Evolutionary conservation across 2,329 filamentous ascomycete species (phyloP), one percentile per base, ranked within the genome.

Genomic region (Colletotrichum ledebouriae): DNA sequence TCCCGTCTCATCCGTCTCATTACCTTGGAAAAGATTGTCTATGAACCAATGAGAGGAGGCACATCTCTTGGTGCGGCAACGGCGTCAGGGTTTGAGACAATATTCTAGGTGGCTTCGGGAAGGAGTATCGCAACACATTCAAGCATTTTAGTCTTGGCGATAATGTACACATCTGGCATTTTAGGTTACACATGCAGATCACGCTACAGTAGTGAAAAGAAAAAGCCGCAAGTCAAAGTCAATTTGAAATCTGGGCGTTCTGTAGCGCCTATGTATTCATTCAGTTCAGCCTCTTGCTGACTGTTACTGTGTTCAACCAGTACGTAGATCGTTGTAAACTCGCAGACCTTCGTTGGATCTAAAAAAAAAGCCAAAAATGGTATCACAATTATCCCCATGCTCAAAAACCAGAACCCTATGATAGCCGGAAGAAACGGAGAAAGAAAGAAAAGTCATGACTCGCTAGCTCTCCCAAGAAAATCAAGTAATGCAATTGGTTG

Each of bases 361-460:
- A 46, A 17, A 17, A 17, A 17, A 17, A 17, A 17, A 17, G 17
- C 17, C 59, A 66, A 10, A 29, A 7, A 34, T 63, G 65, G 59
- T 71, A 53, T 65, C 60, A 62, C 41, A 69, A 49, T 58, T 55
- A 53, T 59, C 37, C 59, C 47, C 25, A 37, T 11, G 6, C 46
- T 17, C 53, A 56, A 22, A 29, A 62, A 69, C 33, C 44, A 59
- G n/a, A 25, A 44, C 25, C 29, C 49, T 52, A 17, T 47, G 17
- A 59, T 34, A 29, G 61, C 17, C 20, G n/a, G 25, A 10, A 63
- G 10, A 53, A 29, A 34, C 11, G 37, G 60, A 37, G 22, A 63
- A 53, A 44, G 55, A 60, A 56, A 72, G 49, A 39, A 60, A 25
- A 13, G 29, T 41, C 70, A 52, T 39, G 58, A 33, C 4, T 67